Conservation (phyloP, 441 rosid species). For the Omphalea diandra region DNA sequence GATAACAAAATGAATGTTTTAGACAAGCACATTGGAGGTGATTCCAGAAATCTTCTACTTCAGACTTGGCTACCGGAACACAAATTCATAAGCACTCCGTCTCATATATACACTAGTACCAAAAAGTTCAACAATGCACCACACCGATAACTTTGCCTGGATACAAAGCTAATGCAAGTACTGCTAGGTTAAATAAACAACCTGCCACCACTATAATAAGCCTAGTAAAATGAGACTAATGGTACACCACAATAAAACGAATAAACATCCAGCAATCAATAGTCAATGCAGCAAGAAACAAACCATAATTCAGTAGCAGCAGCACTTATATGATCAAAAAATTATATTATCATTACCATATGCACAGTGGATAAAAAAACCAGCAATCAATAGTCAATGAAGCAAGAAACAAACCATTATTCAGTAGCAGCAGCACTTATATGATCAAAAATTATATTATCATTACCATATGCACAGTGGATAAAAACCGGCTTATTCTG, state of each 20-base stretch:
- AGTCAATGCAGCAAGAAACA: background rate
- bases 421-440: background rate
- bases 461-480: conserved; percentile 69
- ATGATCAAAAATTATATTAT: background rate
- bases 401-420: background rate
- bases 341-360: conserved; percentile 42
- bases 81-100: too few relatives aligned
- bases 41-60: background rate
- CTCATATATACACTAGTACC: background rate
- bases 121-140: background rate
- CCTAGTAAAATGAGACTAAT: background rate
- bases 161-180: background rate
- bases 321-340: background rate
- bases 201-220: background rate
- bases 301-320: background rate
- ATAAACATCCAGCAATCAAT: background rate
- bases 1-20: background rate
- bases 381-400: background rate
- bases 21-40: background rate
- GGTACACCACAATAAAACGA: background rate
- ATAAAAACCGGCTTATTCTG: conserved; percentile 52
- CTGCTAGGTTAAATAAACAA: background rate
- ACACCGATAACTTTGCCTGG: background rate
- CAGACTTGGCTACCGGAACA: too few relatives aligned
- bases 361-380: conserved; percentile 59